These are phyloP conservation scores for Leptographium lundbergii DNA, from an alignment of 2,329 filamentous ascomycete species.

Conservation along the genomic window DNA sequence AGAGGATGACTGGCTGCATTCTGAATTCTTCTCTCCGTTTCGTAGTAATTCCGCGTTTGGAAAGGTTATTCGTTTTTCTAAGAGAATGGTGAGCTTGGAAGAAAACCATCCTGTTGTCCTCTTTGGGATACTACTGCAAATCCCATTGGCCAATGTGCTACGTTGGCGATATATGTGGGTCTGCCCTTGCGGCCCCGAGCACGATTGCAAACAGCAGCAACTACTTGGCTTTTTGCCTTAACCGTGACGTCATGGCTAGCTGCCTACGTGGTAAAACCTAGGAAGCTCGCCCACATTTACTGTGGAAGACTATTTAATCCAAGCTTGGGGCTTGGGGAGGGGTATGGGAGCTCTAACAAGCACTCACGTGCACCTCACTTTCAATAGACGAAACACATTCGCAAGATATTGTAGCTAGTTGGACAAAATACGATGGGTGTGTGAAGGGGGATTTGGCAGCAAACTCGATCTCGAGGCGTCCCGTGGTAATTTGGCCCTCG, in stretches of 20 bases:
- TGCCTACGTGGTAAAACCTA: neutral
- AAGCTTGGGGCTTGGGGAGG: too few relatives aligned
- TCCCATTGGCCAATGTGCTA: neutral
- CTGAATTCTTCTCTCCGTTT: constrained; percentile 11
- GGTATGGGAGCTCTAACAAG: too few relatives aligned
- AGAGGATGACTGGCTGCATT: constrained; percentile 37
- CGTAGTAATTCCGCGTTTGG: neutral
- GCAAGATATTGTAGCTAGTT: neutral
- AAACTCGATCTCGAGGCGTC: neutral
- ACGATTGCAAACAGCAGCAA: neutral
- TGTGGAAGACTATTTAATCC: too few relatives aligned
- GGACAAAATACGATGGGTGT: neutral
- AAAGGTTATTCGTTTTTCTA: neutral
- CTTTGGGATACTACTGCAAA: neutral
- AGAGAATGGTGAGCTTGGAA: neutral
- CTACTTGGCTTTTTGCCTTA: neutral
- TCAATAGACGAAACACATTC: too few relatives aligned
- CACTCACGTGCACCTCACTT: too few relatives aligned
- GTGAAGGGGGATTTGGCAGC: neutral
- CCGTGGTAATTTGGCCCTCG: neutral
- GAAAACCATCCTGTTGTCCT: neutral
- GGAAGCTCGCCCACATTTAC: too few relatives aligned
- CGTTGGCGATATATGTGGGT: neutral
- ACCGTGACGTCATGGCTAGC: neutral
- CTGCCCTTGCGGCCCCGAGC: too few relatives aligned